phyloP scores from a whole-genome alignment of 1,284 basidiomycete genomes.

The Trichosporon sp. region DNA sequence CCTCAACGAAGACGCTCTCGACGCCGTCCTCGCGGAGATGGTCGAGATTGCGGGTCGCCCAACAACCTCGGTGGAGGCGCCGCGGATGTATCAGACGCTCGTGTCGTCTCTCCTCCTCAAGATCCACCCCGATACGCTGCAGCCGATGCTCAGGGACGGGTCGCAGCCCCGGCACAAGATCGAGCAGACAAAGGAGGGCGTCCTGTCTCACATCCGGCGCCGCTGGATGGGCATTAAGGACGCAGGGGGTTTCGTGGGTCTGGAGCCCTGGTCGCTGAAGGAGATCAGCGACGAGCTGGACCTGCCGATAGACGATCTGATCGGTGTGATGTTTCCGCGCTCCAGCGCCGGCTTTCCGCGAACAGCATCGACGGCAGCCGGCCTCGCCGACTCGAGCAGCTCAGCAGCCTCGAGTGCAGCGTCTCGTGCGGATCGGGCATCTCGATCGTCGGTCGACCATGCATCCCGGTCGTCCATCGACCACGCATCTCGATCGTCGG shows the following conservation, averaged over 20 bases:
- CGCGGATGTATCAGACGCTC: constrained; percentile 64
- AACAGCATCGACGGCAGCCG: constrained; percentile 15
- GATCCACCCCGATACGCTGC: constrained; percentile 58
- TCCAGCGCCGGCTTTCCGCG: constrained; percentile 17
- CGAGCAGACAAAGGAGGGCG: constrained; percentile 63
- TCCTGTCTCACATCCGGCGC: constrained; percentile 54
- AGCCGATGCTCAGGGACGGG: constrained; percentile 59
- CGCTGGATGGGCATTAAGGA: constrained; percentile 69
- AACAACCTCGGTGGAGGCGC: constrained; percentile 59
- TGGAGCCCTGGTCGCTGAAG: constrained; percentile 79
- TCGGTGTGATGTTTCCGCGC: constrained; percentile 28
- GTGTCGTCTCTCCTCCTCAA: constrained; percentile 67
- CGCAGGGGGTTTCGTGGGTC: constrained; percentile 68
- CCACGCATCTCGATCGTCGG: background rate
- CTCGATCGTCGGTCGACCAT: constrained; percentile 1
- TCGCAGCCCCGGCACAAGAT: constrained; percentile 62
- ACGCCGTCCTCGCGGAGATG: constrained; percentile 63
- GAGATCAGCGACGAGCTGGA: constrained; percentile 83
- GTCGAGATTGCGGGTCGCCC: constrained; percentile 50
- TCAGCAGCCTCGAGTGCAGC: background rate
- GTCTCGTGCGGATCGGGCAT: background rate
- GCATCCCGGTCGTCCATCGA: too few species aligned
- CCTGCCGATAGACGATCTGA: constrained; percentile 66
- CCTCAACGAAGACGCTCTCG: constrained; percentile 63
- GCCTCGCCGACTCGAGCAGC: constrained; percentile 2